Evolutionary conservation across 345 rosid genomes (phyloP).

Genomic region (Eucalyptus cloeziana): DNA sequence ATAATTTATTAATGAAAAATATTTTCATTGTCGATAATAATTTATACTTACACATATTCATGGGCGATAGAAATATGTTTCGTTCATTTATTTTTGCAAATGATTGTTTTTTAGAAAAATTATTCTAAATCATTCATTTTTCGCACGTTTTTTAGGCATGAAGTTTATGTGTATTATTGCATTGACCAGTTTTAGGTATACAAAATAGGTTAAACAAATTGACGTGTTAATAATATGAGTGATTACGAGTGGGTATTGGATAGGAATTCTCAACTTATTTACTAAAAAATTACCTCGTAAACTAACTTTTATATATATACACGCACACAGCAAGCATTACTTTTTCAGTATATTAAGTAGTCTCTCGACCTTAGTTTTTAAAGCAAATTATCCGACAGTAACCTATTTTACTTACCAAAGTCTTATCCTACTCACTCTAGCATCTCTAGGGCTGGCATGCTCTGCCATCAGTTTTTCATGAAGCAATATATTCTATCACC

Average conservation of each 20-base stretch:
- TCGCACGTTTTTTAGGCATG: rapidly evolving
- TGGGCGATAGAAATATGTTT: not conserved
- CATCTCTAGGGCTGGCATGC: not conserved
- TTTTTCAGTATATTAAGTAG: not conserved
- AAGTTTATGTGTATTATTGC: not conserved
- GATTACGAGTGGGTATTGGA: not conserved
- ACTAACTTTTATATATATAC: not conserved
- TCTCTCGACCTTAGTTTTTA: not conserved
- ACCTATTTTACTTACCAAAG: not conserved
- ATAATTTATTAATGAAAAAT: not conserved
- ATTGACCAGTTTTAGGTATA: not conserved
- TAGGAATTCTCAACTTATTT: not conserved
- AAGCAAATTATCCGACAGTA: not conserved
- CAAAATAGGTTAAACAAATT: not conserved
- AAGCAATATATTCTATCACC: not conserved
- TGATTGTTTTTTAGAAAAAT: rapidly evolving
- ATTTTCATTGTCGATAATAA: not conserved
- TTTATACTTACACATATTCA: rapidly evolving
- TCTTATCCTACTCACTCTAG: not conserved
- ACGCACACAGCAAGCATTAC: not conserved
- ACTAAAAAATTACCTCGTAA: not conserved
- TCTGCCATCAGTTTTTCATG: not conserved
- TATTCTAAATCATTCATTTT: not conserved
- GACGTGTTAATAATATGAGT: not conserved
- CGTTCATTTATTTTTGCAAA: not conserved